phyloP scores from a whole-genome alignment of 2,329 filamentous ascomycete species.

The Diplodia corticola region DNA sequence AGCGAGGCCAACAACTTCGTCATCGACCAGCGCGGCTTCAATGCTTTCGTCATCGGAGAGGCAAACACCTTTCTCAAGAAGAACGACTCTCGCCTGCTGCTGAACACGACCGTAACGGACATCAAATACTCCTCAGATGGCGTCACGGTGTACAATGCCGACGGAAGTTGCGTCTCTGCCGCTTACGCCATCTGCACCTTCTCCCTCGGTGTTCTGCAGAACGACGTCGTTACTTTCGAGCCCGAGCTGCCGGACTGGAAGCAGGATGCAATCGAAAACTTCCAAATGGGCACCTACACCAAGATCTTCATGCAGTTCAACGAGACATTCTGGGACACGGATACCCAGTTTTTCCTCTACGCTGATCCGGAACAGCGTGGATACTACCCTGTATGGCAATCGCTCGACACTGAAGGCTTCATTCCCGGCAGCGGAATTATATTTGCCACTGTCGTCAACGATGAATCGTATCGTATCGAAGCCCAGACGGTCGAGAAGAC shows the following conservation, averaged over 20 bases:
- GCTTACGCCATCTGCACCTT: conserved; percentile 68
- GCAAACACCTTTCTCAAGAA: conserved; percentile 58
- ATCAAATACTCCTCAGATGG: conserved; percentile 55
- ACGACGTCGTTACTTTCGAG: conserved; percentile 58
- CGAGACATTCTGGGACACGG: conserved; percentile 63
- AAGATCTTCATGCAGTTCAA: conserved; percentile 72
- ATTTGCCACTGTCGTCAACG: conserved; percentile 63
- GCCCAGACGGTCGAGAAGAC: conserved; percentile 60
- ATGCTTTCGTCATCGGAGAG: conserved; percentile 57
- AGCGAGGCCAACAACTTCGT: conserved; percentile 63
- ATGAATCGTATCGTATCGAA: conserved; percentile 60
- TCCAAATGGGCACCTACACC: conserved; percentile 70
- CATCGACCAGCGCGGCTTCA: conserved; percentile 62
- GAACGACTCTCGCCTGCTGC: conserved; percentile 58
- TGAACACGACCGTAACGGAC: conserved; percentile 59
- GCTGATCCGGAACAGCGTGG: conserved; percentile 51
- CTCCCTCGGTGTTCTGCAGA: conserved; percentile 67
- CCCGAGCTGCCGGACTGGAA: conserved; percentile 66
- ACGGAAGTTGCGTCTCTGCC: conserved; percentile 59
- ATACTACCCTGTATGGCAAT: conserved; percentile 65
- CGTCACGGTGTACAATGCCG: conserved; percentile 55
- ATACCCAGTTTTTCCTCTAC: conserved; percentile 57
- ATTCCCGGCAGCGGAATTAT: conserved; percentile 63
- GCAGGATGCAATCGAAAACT: conserved; percentile 61
- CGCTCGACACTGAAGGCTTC: conserved; percentile 59